Base-by-base conservation (phyloP, 208 protist species). In the Leishmania arabica region DNA sequence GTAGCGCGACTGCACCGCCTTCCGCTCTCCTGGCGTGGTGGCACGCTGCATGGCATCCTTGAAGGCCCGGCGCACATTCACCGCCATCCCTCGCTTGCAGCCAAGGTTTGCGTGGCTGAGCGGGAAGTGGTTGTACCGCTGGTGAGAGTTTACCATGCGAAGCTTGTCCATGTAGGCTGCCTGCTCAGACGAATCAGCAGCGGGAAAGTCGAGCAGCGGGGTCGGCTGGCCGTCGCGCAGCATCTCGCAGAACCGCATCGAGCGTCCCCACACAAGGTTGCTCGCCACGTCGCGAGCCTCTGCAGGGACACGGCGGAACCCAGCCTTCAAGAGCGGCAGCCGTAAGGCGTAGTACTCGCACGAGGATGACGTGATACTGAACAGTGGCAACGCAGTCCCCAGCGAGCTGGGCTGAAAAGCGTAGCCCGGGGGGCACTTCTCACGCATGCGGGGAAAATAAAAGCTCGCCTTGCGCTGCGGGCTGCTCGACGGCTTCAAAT, bases 311-410 rank as follows among this genome's bases (percentile, higher is more conserved):
- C 95, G 92, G 34, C 88, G 87, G 81, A 97, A 97, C 47, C 93
- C 95, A 21, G 94, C 92, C 80, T 95, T 94, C 51, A 98, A 79
- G 47, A 98, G 86, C 40, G 95, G 93, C 75, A 98, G 86, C 89
- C 99, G 89, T 91, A 99, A 81, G 85, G 99, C 82, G 97, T 99
- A 95, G 96, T 99, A 92, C 94, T 99, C 93, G 98, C 95, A 98
- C 17, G 89, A 93, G 21, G 91, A 74, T 24, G 93, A 92, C 0
- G 91, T 88, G 62, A 98, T 95, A 77, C 78, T 86, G 78, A 97
- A 98, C 31, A 97, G 86, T 1, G 95, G 95, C 51, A 83, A 21
- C 1, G 95, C 92, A 2, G 85, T 78, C 0, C 95, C 92, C 1
- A 98, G 86, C 0, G 72, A 66, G 15, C 86, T 86, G 7, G 88